phyloP scores from a whole-genome alignment of 345 rosid genomes.

The Salix dunnii region DNA sequence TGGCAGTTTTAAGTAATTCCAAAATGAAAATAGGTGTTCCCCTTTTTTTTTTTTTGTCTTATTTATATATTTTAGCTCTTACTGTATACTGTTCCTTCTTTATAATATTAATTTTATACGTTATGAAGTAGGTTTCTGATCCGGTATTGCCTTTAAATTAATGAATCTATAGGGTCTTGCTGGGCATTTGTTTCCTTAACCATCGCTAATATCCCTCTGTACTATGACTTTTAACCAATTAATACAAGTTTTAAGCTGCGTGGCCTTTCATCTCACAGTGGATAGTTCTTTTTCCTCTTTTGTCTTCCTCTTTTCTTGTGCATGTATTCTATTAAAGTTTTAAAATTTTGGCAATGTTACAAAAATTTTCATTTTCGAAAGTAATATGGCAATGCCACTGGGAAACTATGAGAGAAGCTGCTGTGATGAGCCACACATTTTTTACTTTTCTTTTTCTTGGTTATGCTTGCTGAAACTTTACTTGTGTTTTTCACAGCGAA shows the following conservation, averaged over 20 bases:
- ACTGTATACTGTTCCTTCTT: not conserved
- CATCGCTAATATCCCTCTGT: not conserved
- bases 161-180: not conserved
- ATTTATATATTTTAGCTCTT: not conserved
- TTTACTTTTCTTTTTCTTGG: not conserved
- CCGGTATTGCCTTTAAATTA: not conserved
- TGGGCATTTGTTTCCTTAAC: not conserved
- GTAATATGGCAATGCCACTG: not conserved
- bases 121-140: not conserved
- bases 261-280: not conserved
- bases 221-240: not conserved
- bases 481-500: slow-evolving; percentile 43
- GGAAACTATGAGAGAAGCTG: not conserved
- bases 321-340: not conserved
- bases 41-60: not conserved
- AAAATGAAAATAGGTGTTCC: too few relatives aligned
- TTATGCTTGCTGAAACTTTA: not conserved
- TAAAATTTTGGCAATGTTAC: not conserved
- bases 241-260: not conserved
- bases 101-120: not conserved
- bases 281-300: not conserved
- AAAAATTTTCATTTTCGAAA: not conserved
- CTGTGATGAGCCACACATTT: not conserved
- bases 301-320: not conserved
- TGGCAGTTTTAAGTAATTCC: not conserved